These are phyloP conservation scores for Pseudogymnoascus sp. DNA, from an alignment of 2,329 filamentous ascomycete genomes.

Conservation along the genomic window DNA sequence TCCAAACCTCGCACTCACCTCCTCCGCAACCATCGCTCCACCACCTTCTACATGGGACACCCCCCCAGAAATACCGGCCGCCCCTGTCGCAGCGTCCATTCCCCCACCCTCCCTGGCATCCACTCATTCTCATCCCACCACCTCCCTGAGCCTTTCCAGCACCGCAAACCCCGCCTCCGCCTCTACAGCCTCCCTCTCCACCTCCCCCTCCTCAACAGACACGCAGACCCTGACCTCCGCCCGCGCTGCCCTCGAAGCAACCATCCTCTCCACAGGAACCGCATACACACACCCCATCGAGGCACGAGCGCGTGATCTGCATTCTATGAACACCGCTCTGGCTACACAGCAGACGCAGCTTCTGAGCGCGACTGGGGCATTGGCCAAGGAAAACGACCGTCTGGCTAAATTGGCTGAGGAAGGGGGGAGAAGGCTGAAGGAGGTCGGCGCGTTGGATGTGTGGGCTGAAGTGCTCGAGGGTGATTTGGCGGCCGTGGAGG, in stretches of 20 bases:
- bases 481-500: constrained; percentile 55
- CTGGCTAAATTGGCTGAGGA: constrained; percentile 55
- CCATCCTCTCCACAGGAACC: constrained; percentile 48
- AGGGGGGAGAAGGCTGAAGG: constrained; percentile 60
- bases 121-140: not conserved
- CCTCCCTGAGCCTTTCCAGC: constrained; percentile 7
- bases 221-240: constrained; percentile 42
- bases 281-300: constrained; percentile 62
- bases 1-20: not conserved
- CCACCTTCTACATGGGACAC: not conserved
- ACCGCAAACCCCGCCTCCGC: constrained; percentile 7
- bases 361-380: constrained; percentile 46
- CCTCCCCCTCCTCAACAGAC: constrained; percentile 21
- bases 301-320: constrained; percentile 59
- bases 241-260: constrained; percentile 50
- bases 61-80: not conserved
- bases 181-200: constrained; percentile 7
- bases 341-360: constrained; percentile 60
- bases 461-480: constrained; percentile 77
- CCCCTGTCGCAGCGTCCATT: not conserved
- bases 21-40: not conserved
- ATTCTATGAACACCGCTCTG: constrained; percentile 59
- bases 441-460: constrained; percentile 75
- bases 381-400: constrained; percentile 57
- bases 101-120: constrained; percentile 7